Evolutionary conservation across 352 stramenopile species (phyloP), one percentile per base, ranked within the genome.

Genomic region (Pythium oligandrum): DNA sequence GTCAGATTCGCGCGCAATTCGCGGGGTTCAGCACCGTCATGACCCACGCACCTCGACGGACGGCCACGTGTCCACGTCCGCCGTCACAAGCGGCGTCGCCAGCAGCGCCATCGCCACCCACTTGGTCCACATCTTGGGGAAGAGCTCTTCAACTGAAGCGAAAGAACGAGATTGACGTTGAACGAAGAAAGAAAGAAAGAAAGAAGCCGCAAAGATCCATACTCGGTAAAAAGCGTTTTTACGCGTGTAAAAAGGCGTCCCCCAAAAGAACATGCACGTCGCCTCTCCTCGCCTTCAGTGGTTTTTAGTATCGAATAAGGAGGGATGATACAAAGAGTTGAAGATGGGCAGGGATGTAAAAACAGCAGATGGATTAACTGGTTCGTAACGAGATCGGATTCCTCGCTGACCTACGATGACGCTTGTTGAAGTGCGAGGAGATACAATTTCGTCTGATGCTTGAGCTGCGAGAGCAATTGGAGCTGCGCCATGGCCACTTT

Each of bases 391-490:
- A 36, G 36, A 34, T 35, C 1, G 9, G 32, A 32, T 50, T 50
- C 37, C 26, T 50, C 12, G 4, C 44, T 32, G n/a, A 34, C 17
- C 26, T 35, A n/a, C 6, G 4, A 30, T 59, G 45, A 64, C 3
- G 32, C 36, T 59, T 69, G 61, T 69, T 69, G 63, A 73, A 88
- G 68, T 46, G 77, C 70, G 31, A 93, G 69, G 12, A 86, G 63
- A 54, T 94, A 92, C 42, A 91, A 57, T 58, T 90, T 88, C 55
- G 71, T 90, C 54, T 90, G 77, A 46, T 86, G 74, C 66, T 92
- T 88, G 63, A 92, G 71, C 66, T 92, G 77, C 43, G 72, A 76
- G 35, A 88, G 55, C 44, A 92, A 68, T 50, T 69, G 64, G 34
- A 74, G 49, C 32, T 79, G 70, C 30, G 74, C 72, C 3, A 67